Conservation (phyloP, 2,329 filamentous ascomycete genomes). For the Sarocladium kiliense region DNA sequence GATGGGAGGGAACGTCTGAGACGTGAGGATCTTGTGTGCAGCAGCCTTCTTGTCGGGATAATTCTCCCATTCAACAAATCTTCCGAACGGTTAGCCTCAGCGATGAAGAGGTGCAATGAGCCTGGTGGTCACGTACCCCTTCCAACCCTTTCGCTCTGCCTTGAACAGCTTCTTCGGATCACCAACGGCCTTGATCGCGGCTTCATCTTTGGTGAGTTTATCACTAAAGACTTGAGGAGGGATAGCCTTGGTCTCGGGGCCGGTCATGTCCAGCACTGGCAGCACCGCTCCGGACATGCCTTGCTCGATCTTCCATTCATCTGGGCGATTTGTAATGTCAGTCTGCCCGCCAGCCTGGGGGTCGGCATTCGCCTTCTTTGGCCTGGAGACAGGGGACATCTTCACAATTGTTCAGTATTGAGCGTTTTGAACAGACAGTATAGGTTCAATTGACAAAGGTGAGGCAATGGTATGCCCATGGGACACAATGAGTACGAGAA, state of each 20-base stretch:
- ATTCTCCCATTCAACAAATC: constrained; percentile 68
- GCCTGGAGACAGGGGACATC: too few relatives aligned
- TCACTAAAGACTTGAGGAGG: constrained; percentile 22
- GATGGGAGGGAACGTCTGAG: constrained; percentile 23
- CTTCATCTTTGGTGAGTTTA: constrained; percentile 28
- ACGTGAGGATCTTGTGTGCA: constrained; percentile 44
- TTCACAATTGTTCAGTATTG: too few relatives aligned
- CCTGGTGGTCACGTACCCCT: constrained; percentile 19
- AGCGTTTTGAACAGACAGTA: too few relatives aligned
- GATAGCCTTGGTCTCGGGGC: constrained; percentile 25
- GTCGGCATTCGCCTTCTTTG: too few relatives aligned
- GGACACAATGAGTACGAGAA: too few relatives aligned
- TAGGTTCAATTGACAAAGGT: too few relatives aligned
- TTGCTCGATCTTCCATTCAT: constrained; percentile 52
- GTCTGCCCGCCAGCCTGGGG: too few relatives aligned
- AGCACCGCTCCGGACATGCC: constrained; percentile 40
- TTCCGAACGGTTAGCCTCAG: too few relatives aligned
- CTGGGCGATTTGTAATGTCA: constrained; percentile 24
- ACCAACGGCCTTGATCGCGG: too few relatives aligned
- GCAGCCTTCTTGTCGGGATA: constrained; percentile 62
- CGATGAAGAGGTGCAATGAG: not conserved
- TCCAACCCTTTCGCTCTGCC: constrained; percentile 26
- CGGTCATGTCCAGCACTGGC: constrained; percentile 41
- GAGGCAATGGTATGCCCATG: too few relatives aligned
- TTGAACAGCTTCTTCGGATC: constrained; percentile 24